Conservation (phyloP, 305 asterid species). For the Fraxinus angustifolia region DNA sequence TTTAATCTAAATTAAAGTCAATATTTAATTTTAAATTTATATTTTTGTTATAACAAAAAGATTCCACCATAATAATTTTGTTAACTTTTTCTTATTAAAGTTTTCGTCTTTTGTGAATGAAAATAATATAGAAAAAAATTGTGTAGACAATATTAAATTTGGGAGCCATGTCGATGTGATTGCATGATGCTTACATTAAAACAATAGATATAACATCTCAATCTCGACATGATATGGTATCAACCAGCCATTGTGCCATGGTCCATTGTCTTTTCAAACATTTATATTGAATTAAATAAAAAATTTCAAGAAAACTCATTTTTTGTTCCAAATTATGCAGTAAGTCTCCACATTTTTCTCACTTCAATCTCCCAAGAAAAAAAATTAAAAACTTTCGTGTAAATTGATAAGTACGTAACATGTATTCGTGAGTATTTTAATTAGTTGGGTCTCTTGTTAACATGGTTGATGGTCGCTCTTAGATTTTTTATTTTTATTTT, state of each 20-base stretch:
- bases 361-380: background rate
- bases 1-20: too few species aligned
- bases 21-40: too few species aligned
- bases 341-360: background rate
- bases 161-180: background rate
- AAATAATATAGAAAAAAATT: background rate
- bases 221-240: background rate
- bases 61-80: constrained; percentile 11
- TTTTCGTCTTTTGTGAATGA: background rate
- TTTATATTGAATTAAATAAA: background rate
- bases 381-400: too few species aligned
- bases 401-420: too few species aligned
- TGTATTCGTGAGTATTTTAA: too few species aligned
- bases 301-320: background rate
- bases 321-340: background rate
- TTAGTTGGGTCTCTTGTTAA: background rate
- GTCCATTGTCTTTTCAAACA: background rate
- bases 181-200: background rate
- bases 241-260: background rate
- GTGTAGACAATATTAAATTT: background rate
- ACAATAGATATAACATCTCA: background rate
- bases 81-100: background rate
- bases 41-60: background rate
- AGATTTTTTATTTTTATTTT: too few species aligned
- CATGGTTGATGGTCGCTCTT: background rate